A percentile compares a stretch with the other conserved stretches of the same genome.
Evolutionary conservation across 371 early-diverging fungal genomes (phyloP).

Genomic region (Apophysomyces variabilis): DNA sequence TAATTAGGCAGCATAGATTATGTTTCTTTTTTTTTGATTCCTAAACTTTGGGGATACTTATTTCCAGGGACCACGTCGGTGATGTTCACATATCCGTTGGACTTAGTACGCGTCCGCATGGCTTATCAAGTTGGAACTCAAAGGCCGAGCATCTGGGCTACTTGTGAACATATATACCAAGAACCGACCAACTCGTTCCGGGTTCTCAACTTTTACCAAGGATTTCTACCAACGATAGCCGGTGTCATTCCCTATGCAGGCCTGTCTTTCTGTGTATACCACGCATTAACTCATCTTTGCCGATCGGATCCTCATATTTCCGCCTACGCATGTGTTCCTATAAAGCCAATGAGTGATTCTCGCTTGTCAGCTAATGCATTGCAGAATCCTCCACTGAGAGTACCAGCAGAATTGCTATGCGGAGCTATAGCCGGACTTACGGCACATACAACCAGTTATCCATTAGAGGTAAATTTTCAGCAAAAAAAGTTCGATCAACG

Average conservation of each 20-base stretch:
- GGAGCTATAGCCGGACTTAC: constrained; percentile 87
- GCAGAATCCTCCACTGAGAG: constrained; percentile 12
- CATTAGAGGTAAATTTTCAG: constrained; percentile 64
- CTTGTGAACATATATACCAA: constrained; percentile 47
- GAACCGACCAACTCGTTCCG: constrained; percentile 35
- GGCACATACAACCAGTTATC: constrained; percentile 89
- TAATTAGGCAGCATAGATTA: constrained; percentile 22
- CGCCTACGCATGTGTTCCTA: constrained; percentile 28
- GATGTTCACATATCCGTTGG: constrained; percentile 87
- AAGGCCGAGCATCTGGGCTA: constrained; percentile 24
- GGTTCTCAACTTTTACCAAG: constrained; percentile 84
- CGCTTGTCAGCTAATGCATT: background rate
- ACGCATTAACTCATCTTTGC: constrained; percentile 58
- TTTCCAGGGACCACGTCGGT: constrained; percentile 79
- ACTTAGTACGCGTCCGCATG: constrained; percentile 86
- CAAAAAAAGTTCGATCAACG: background rate
- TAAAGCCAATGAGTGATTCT: background rate
- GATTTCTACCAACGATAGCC: constrained; percentile 79
- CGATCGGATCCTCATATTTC: constrained; percentile 40
- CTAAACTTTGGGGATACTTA: background rate
- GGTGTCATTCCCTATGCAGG: constrained; percentile 97
- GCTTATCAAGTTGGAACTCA: constrained; percentile 71
- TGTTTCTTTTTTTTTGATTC: constrained; percentile 9
- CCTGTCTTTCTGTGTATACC: constrained; percentile 78
- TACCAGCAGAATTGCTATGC: constrained; percentile 77